These are phyloP conservation scores for Physcomitrium patens DNA, from an alignment of 225 moss, liverwort and hornwort species.

Conservation along the genomic window DNA sequence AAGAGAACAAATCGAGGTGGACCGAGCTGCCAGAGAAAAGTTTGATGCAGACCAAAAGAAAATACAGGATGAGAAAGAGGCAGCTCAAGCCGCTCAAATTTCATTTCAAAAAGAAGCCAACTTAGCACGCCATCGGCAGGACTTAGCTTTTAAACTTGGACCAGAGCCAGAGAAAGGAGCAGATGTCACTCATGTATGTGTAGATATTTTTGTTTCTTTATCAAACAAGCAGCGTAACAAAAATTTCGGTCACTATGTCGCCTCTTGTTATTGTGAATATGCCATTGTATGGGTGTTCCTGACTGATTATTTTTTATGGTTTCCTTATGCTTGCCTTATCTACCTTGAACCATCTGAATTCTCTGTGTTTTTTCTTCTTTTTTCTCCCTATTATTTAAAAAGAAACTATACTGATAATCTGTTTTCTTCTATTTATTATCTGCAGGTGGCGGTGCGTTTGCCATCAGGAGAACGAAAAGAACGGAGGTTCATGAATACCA, in stretches of 20 bases:
- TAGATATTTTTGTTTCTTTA: not conserved
- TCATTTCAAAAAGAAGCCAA: conserved; percentile 56
- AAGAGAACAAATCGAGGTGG: conserved; percentile 57
- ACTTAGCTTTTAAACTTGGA: conserved; percentile 69
- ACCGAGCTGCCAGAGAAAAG: conserved; percentile 62
- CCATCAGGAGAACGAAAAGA: conserved; percentile 89
- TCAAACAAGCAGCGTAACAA: not conserved
- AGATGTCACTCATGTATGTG: conserved; percentile 60
- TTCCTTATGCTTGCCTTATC: not conserved
- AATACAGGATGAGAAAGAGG: conserved; percentile 65
- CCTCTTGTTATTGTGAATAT: not conserved
- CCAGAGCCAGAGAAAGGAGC: conserved; percentile 78
- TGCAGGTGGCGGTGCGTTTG: conserved; percentile 82
- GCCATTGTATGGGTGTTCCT: too few species aligned
- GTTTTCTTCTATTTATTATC: not conserved
- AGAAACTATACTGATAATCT: not conserved
- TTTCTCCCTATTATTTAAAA: not conserved
- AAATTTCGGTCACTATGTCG: not conserved
- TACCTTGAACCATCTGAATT: conserved; percentile 5
- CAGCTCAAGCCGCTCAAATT: conserved; percentile 58
- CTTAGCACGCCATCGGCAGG: conserved; percentile 59
- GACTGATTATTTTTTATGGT: too few species aligned
- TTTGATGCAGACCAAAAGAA: conserved; percentile 72
- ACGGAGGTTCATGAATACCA: conserved; percentile 67
- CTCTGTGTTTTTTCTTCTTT: not conserved